A percentile compares a stretch with the other conserved stretches of the same genome.
Conservation (phyloP, 2,329 filamentous ascomycete species). For the Neofusicoccum cordaticola region DNA sequence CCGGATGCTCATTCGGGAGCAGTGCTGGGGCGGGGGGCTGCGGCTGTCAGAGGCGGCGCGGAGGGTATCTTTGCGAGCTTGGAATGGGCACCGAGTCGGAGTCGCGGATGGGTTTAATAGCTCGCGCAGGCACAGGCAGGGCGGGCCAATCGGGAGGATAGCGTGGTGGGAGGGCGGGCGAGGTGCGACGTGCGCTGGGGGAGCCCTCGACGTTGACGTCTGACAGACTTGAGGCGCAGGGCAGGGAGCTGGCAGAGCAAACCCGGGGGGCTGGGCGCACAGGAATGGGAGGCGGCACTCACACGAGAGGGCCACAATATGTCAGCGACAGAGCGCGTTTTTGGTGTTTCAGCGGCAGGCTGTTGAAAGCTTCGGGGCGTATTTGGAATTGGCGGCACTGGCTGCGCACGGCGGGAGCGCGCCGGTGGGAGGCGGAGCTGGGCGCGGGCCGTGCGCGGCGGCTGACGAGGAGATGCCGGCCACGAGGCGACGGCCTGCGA, state of each 20-base stretch:
- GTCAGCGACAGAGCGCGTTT: constrained; percentile 11
- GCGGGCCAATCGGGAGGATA: constrained; percentile 10
- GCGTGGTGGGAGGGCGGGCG: background rate
- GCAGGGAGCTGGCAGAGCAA: background rate
- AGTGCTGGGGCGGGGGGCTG: background rate
- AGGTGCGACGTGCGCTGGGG: background rate
- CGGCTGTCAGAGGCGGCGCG: background rate
- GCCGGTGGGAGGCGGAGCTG: constrained; percentile 5
- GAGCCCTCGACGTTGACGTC: constrained; percentile 1
- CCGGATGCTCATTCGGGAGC: background rate
- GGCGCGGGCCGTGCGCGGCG: background rate
- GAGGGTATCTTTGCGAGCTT: no score
- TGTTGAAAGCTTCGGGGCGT: background rate
- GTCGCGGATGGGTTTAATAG: constrained; percentile 13
- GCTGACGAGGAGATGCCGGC: background rate
- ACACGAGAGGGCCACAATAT: constrained; percentile 4
- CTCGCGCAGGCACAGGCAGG: background rate
- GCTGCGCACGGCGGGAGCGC: background rate
- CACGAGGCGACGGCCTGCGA: background rate
- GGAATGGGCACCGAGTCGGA: background rate
- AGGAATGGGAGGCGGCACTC: background rate
- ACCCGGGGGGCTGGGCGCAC: background rate
- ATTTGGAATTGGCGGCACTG: constrained; percentile 10
- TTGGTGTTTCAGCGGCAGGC: constrained; percentile 12
- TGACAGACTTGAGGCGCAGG: constrained; percentile 17